phyloP scores from a whole-genome alignment of 148 eudicot genomes.

The Rhododendron vialii region DNA sequence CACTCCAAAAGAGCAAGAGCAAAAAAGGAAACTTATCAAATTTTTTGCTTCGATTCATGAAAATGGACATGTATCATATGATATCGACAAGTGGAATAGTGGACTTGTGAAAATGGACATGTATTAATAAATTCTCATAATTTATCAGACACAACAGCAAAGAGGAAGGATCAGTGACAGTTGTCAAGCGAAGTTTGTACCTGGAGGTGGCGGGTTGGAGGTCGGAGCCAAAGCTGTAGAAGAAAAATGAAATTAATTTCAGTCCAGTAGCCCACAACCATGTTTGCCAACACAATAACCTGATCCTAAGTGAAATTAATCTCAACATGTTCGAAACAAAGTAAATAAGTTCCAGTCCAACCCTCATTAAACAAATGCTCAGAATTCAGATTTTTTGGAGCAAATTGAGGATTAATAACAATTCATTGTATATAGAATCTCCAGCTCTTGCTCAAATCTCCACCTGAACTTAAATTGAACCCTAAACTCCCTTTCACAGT shows the following conservation, averaged over 20 bases:
- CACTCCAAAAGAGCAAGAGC: background rate
- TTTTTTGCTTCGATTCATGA: background rate
- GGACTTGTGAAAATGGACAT: background rate
- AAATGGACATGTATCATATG: background rate
- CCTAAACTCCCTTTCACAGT: background rate
- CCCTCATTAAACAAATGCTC: background rate
- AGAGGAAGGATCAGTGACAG: background rate
- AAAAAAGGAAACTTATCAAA: background rate
- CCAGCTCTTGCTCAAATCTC: background rate
- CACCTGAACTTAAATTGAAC: background rate
- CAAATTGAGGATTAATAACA: background rate
- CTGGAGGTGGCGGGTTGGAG: conserved; percentile 7
- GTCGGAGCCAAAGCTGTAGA: conserved; percentile 4
- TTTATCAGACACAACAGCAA: background rate
- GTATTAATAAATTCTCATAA: background rate
- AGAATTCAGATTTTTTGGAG: background rate
- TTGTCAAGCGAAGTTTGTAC: conserved; percentile 11
- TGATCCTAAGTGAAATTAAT: background rate
- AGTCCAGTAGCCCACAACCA: background rate
- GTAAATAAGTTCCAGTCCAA: background rate
- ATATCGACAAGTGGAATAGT: background rate
- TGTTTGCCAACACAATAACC: background rate
- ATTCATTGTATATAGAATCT: background rate
- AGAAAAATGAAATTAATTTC: background rate
- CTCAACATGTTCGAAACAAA: background rate